Evolutionary conservation across 2,329 filamentous ascomycete species (phyloP), one percentile per base, ranked within the genome.

Genomic region (Apiospora pterosperma): DNA sequence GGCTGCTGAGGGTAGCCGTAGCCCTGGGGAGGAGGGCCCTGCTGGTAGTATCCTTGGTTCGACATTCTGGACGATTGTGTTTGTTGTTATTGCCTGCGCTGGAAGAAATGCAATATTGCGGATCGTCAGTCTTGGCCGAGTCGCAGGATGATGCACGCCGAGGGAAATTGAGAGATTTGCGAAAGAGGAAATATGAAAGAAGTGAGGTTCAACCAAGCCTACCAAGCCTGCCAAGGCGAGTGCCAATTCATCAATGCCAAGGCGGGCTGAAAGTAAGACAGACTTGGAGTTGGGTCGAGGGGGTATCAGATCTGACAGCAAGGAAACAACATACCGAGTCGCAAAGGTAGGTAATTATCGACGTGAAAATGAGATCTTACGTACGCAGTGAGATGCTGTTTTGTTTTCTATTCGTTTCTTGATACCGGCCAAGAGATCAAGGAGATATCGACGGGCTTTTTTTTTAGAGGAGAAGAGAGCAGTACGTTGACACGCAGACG

Each of bases 1-100:
- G 80, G 80, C 63, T 80, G 78, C 67, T 80, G 78, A 62, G 79
- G 79, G 64, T 79, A 78, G 48, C n/a, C n/a, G 39, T 73, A 71
- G 64, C 69, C 72, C 61, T 72, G 66, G 34, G 62, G 78, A 68
- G 67, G 75, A 69, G 67, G 76, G 59, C 71, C 70, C 64, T 75
- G 73, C 12, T 75, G 65, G 68, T 75, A 75, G 68, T 75, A 75
- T 60, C 73, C 71, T 64, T 72, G 63, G 68, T 70, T 75, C 55
- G 74, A 68, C 73, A 75, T 75, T n/a, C n/a, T n/a, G n/a, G 61
- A 31, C 67, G 52, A 65, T 34, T 62, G 39, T 67, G 64, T 59
- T 60, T 55, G 44, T 28, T 58, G 14, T 25, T 38, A 34, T 38
- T 39, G 58, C 25, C 4, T 36, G 34, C 58, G 58, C 58, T 60